phyloP scores from a whole-genome alignment of 2,329 filamentous ascomycete species.

The Pseudogymnoascus sp. region DNA sequence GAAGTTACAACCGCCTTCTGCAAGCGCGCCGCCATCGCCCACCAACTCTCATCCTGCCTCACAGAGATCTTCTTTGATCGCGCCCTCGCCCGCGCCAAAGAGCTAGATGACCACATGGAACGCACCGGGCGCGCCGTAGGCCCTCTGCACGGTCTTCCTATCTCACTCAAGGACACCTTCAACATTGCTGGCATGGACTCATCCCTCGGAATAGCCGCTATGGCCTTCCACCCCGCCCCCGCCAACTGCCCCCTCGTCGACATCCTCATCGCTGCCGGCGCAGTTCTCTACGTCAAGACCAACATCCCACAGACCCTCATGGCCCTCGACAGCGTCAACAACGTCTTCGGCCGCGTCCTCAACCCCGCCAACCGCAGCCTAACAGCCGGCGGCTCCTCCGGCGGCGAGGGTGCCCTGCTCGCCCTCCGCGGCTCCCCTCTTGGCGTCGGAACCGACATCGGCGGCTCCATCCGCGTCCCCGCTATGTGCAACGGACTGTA shows the following conservation, averaged over 20 bases:
- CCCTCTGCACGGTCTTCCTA: slow-evolving; percentile 55
- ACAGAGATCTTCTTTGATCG: slow-evolving; percentile 44
- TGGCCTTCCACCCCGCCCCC: slow-evolving; percentile 45
- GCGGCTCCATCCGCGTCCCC: slow-evolving; percentile 36
- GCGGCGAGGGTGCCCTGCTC: slow-evolving; percentile 56
- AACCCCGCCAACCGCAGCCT: slow-evolving; percentile 54
- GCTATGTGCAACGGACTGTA: slow-evolving; percentile 46
- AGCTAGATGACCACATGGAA: slow-evolving; percentile 38
- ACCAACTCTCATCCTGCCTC: slow-evolving; percentile 39
- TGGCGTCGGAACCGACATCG: slow-evolving; percentile 58
- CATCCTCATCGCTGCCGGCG: slow-evolving; percentile 52
- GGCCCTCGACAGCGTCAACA: slow-evolving; percentile 51
- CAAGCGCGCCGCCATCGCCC: slow-evolving; percentile 43
- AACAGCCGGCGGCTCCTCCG: slow-evolving; percentile 56
- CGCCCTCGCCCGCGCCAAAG: slow-evolving; percentile 37
- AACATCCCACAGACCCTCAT: slow-evolving; percentile 56
- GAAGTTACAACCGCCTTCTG: slow-evolving; percentile 43
- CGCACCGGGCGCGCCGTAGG: slow-evolving; percentile 40
- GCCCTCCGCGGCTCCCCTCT: slow-evolving; percentile 45
- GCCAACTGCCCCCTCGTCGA: slow-evolving; percentile 51
- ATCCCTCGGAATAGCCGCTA: slow-evolving; percentile 48
- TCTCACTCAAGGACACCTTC: slow-evolving; percentile 55
- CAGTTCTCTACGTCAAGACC: slow-evolving; percentile 63
- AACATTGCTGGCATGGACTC: slow-evolving; percentile 45
- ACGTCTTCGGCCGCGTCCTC: slow-evolving; percentile 53